Conservation (phyloP, 2,329 filamentous ascomycete genomes). For the Fonsecaea monophora region DNA sequence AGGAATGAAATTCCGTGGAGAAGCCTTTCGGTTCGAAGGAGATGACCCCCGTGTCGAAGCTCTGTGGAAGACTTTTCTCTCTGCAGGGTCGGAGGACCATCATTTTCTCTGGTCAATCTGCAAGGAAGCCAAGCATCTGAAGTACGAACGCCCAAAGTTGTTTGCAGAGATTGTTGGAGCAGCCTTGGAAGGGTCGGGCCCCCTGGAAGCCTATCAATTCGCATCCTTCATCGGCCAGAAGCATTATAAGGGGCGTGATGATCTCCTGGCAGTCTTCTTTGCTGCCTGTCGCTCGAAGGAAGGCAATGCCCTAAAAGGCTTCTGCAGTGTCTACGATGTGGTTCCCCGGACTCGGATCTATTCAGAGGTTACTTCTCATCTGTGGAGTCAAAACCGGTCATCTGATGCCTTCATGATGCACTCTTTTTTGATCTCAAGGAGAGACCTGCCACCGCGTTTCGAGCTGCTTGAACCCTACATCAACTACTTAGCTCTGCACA, state of each 20-base stretch:
- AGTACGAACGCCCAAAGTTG: slow-evolving; percentile 45
- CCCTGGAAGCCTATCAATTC: slow-evolving; percentile 37
- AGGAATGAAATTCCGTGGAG: slow-evolving; percentile 35
- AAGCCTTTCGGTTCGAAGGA: slow-evolving; percentile 33
- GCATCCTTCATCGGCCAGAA: slow-evolving; percentile 25
- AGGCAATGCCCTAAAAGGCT: slow-evolving; percentile 44
- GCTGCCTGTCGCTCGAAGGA: slow-evolving; percentile 32
- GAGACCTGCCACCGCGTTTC: slow-evolving; percentile 52
- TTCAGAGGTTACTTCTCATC: slow-evolving; percentile 48
- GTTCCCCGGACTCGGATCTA: slow-evolving; percentile 53
- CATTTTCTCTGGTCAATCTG: slow-evolving; percentile 32
- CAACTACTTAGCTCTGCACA: slow-evolving; percentile 47
- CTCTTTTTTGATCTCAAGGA: slow-evolving; percentile 48
- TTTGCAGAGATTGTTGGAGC: slow-evolving; percentile 56
- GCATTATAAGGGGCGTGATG: slow-evolving; percentile 31
- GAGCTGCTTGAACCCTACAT: slow-evolving; percentile 52
- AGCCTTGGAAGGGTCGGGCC: slow-evolving; percentile 42
- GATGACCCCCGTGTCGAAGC: slow-evolving; percentile 32
- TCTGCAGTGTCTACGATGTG: slow-evolving; percentile 53
- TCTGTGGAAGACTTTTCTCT: slow-evolving; percentile 36
- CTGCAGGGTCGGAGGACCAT: slow-evolving; percentile 29
- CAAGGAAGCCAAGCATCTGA: slow-evolving; percentile 23
- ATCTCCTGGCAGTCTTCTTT: slow-evolving; percentile 31
- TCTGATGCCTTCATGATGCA: slow-evolving; percentile 56
- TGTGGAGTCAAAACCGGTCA: slow-evolving; percentile 49